These are phyloP conservation scores for Cordyceps cicadae DNA, from an alignment of 2,329 filamentous ascomycete species.

Conservation along the genomic window DNA sequence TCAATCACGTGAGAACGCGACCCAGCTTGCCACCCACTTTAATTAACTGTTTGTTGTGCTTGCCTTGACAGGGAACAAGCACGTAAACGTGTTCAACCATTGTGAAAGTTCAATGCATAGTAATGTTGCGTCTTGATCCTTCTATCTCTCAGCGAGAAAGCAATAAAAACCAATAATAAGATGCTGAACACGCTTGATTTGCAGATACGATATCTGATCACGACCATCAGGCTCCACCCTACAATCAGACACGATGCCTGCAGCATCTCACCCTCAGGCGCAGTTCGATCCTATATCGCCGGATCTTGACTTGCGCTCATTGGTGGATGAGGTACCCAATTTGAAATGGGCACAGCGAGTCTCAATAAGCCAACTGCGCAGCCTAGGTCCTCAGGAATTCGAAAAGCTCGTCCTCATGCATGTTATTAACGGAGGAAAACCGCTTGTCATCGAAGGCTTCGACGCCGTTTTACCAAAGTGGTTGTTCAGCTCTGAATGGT, in stretches of 20 bases:
- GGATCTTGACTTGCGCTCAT: conserved; percentile 64
- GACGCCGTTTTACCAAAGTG: conserved; percentile 63
- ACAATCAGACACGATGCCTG: conserved; percentile 54
- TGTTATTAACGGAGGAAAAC: conserved; percentile 77
- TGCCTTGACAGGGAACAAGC: not conserved
- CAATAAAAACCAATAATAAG: not conserved
- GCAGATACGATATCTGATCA: not conserved
- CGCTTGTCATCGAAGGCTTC: conserved; percentile 86
- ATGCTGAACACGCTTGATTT: no score
- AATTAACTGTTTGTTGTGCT: not conserved
- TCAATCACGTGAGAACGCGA: conserved; percentile 4
- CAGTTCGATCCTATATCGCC: conserved; percentile 89
- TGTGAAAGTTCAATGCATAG: not conserved
- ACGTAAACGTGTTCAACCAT: not conserved
- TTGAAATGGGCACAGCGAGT: conserved; percentile 83
- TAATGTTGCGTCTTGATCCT: not conserved
- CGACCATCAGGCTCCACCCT: not conserved
- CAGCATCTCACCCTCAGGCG: conserved; percentile 66
- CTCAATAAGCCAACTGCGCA: conserved; percentile 66
- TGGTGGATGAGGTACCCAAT: conserved; percentile 73
- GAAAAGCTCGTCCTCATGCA: conserved; percentile 78
- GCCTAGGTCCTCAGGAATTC: conserved; percentile 68
- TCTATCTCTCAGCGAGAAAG: not conserved
- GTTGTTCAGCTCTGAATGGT: conserved; percentile 74
- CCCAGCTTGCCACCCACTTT: not conserved